Evolutionary conservation across 495 filamentous ascomycete genomes (phyloP).

Genomic region (Penicillium malachiteum): DNA sequence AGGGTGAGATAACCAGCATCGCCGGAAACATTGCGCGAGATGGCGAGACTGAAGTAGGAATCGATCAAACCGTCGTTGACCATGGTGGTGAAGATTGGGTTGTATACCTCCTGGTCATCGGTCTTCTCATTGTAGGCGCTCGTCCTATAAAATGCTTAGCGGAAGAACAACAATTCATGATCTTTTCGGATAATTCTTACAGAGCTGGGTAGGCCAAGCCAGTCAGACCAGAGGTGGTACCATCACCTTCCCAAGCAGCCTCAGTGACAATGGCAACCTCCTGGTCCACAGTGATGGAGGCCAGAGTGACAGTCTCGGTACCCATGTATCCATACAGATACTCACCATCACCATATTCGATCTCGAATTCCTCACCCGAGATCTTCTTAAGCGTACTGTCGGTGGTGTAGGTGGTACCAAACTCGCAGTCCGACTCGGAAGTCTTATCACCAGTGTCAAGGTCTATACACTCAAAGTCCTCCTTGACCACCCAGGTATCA

Average conservation of each 20-base stretch:
- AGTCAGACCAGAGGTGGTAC: constrained; percentile 45
- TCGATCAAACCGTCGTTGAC: constrained; percentile 47
- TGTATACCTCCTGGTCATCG: constrained; percentile 34
- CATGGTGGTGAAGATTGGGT: constrained; percentile 59
- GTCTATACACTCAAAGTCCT: constrained; percentile 48
- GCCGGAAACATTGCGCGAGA: constrained; percentile 29
- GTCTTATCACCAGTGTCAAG: constrained; percentile 19
- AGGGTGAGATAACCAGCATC: constrained; percentile 43
- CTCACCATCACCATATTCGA: constrained; percentile 57
- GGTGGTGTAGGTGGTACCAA: constrained; percentile 46
- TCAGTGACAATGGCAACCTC: constrained; percentile 49
- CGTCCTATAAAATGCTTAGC: background rate
- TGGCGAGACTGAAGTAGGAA: constrained; percentile 51
- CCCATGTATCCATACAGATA: constrained; percentile 54
- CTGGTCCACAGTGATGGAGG: constrained; percentile 53
- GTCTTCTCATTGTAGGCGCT: background rate
- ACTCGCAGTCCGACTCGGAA: constrained; percentile 40
- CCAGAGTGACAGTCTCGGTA: constrained; percentile 51
- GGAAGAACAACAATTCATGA: background rate
- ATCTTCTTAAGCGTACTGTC: constrained; percentile 38
- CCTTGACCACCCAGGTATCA: constrained; percentile 58
- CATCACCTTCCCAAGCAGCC: constrained; percentile 49
- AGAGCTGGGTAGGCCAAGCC: constrained; percentile 57
- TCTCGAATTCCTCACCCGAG: constrained; percentile 52
- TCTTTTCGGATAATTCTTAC: constrained; percentile 1